phyloP scores from a whole-genome alignment of 2,329 filamentous ascomycete genomes.

The Alternaria dauci region DNA sequence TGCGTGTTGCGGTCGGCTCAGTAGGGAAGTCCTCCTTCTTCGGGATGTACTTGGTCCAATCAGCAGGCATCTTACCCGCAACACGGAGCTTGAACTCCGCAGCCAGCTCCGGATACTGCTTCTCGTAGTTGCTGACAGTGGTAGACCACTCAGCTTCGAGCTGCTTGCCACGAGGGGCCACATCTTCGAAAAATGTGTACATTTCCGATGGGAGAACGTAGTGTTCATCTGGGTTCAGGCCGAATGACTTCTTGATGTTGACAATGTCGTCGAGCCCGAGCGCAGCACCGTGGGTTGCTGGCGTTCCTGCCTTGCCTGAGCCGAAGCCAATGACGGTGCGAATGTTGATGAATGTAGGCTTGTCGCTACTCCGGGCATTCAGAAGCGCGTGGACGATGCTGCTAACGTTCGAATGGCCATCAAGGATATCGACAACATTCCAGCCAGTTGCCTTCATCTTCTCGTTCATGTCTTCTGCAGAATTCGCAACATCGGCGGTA shows the following conservation, averaged over 20 bases:
- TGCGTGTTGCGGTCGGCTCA: conserved; percentile 59
- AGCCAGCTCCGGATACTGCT: conserved; percentile 58
- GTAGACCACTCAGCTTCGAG: conserved; percentile 60
- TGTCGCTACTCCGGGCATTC: conserved; percentile 54
- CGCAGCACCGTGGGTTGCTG: conserved; percentile 66
- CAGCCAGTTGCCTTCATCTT: conserved; percentile 67
- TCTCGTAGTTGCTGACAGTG: conserved; percentile 54
- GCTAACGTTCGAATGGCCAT: conserved; percentile 62
- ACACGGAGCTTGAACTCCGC: conserved; percentile 60
- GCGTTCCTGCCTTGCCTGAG: conserved; percentile 60
- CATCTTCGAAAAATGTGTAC: conserved; percentile 55
- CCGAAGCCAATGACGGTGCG: conserved; percentile 63
- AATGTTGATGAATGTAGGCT: conserved; percentile 67
- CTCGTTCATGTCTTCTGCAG: conserved; percentile 64
- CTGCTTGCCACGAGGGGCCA: conserved; percentile 60
- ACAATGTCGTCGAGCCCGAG: conserved; percentile 64
- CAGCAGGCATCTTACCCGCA: conserved; percentile 56
- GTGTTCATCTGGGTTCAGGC: conserved; percentile 58
- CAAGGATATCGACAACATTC: conserved; percentile 63
- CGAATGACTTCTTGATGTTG: conserved; percentile 60
- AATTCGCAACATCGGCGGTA: conserved; percentile 57
- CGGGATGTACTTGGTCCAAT: conserved; percentile 62
- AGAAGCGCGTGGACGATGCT: conserved; percentile 58
- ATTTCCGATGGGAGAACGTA: conserved; percentile 57
- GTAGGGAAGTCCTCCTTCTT: conserved; percentile 55